Percentiles rank a stretch among this genome's conserved stretches.
These are phyloP conservation scores for Pseudocercospora musae DNA, from an alignment of 2,329 filamentous ascomycete genomes.

Conservation along the genomic window DNA sequence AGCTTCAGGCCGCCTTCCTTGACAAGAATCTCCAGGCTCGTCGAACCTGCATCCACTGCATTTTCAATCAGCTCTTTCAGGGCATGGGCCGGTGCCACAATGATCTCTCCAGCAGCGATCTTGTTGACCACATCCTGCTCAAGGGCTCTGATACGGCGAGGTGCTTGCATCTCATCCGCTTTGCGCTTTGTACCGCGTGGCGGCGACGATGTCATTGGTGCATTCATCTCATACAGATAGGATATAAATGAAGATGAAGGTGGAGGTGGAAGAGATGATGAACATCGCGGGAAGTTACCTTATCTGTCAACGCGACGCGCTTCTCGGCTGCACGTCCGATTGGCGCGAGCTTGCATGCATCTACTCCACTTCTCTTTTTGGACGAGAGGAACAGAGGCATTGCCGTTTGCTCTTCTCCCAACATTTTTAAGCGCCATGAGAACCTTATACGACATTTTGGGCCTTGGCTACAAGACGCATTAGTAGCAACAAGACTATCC, in stretches of 20 bases:
- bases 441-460: no score
- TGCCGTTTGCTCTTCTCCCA: no score
- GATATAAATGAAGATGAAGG: background rate
- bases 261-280: background rate
- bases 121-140: conserved; percentile 96
- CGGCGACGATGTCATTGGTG: conserved; percentile 21
- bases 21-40: conserved; percentile 81
- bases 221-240: background rate
- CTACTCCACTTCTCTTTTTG: background rate
- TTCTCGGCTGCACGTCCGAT: background rate
- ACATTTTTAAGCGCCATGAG: no score
- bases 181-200: conserved; percentile 36
- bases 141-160: conserved; percentile 65
- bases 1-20: conserved; percentile 95
- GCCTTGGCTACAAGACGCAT: no score
- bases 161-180: conserved; percentile 36
- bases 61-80: conserved; percentile 97
- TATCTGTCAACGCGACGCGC: background rate
- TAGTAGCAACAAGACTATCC: no score
- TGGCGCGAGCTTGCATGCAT: background rate
- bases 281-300: background rate
- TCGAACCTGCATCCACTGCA: conserved; percentile 93
- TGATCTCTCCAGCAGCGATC: conserved; percentile 96
- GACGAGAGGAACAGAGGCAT: no score
- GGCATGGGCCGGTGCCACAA: conserved; percentile 92